Percentiles rank a stretch among this genome's conserved stretches.
Evolutionary conservation across 2,329 filamentous ascomycete species (phyloP).

Genomic region (Alternaria consortialis): DNA sequence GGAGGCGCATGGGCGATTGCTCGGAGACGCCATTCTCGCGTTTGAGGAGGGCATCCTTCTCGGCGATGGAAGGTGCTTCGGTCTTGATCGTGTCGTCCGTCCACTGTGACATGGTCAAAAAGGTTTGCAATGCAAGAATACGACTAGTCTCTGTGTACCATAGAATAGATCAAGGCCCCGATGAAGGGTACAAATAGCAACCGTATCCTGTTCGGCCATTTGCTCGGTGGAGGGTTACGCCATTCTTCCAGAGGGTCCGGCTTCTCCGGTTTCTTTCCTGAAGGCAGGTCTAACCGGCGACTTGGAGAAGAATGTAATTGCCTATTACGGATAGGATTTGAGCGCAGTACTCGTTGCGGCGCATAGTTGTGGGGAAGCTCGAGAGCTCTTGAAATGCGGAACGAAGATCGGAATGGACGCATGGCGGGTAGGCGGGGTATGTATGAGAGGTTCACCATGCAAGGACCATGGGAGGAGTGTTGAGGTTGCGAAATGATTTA

Average conservation of each 20-base stretch:
- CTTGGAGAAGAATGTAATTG: conserved; percentile 24
- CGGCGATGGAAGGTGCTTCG: conserved; percentile 78
- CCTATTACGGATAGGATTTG: conserved; percentile 25
- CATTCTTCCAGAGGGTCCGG: conserved; percentile 42
- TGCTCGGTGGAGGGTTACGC: conserved; percentile 49
- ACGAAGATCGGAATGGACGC: conserved; percentile 40
- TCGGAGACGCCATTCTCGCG: conserved; percentile 77
- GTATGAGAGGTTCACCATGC: conserved; percentile 21
- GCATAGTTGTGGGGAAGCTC: conserved; percentile 39
- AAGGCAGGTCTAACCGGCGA: conserved; percentile 32
- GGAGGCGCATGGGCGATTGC: conserved; percentile 91
- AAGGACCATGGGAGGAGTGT: conserved; percentile 20
- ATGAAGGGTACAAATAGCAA: conserved; percentile 61
- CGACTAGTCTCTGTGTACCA: conserved; percentile 57
- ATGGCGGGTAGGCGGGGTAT: conserved; percentile 35
- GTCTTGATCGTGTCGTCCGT: conserved; percentile 53
- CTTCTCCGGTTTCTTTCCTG: conserved; percentile 27
- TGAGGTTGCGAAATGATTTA: conserved; percentile 10
- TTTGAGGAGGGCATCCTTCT: conserved; percentile 83
- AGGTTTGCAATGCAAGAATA: too few species aligned
- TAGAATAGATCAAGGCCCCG: conserved; percentile 65
- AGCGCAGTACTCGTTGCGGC: conserved; percentile 31
- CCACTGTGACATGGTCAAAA: conserved; percentile 32
- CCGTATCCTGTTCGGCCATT: conserved; percentile 54
- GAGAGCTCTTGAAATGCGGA: conserved; percentile 36